Base-by-base conservation (phyloP, 169 alveolate genomes). In the Plasmodium knowlesi region DNA sequence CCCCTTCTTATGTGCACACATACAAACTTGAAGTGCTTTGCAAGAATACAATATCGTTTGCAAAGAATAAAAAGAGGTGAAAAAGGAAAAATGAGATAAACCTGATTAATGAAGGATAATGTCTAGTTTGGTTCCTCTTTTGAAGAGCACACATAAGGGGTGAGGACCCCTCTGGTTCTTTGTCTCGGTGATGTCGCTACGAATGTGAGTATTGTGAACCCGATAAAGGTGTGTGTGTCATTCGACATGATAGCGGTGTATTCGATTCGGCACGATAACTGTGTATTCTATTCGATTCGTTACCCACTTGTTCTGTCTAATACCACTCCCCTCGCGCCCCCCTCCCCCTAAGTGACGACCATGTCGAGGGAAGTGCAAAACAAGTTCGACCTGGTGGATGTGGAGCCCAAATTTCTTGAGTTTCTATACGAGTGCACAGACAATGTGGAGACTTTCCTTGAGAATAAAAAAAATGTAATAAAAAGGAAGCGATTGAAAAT, bases 301-400 rank as follows among this genome's bases (percentile, higher is more conserved):
- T 67, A 9, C 37, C 30, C 37, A 0, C 76, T 22, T 67, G n/a
- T 22, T 16, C 37, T 22, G 19, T 67, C 76, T 1, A 25, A 2
- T 4, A 19, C 5, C 76, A 5, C 4, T 22, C 37, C n/a, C 6
- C 76, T 19, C 76, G 34, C 5, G 9, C 3, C 16, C 5, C 41
- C 5, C 37, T 12, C 12, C 32, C 46, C 25, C 46, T 25, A 79
- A 41, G 41, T 0, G 19, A 39, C 34, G 25, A 83, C 34, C 14
- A 83, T 85, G 84, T 39, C 61, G 30, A 85, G 57, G 6, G 84
- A 41, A 10, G 19, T n/a, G 79, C 61, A 25, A 41, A 88, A 88
- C 72, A 78, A 78, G n/a, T 88, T 53, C 28, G 88, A 57, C 53
- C 72, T 88, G 46, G 22, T 88, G 67, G 94, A 88, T 57, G 94